Conservation (phyloP, 2,329 filamentous ascomycete genomes). For the Stagonosporopsis cucurbitacearum region DNA sequence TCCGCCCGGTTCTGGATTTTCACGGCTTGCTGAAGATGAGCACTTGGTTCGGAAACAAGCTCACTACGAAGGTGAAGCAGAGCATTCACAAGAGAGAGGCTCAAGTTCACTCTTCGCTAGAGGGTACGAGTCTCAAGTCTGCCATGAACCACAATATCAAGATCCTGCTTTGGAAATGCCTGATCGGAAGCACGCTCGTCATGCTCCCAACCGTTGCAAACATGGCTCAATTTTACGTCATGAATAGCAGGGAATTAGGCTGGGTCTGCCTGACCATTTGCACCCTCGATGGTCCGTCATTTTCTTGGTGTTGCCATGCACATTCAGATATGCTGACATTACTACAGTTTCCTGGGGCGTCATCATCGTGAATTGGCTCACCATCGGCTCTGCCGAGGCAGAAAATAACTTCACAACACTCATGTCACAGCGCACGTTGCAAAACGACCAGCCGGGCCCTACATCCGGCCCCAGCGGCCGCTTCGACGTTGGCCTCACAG, state of each 20-base stretch:
- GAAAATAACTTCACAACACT: conserved; percentile 27
- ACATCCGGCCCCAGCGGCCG: background rate
- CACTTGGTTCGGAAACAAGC: conserved; percentile 2
- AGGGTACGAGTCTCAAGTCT: conserved; percentile 1
- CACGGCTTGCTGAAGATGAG: conserved; percentile 13
- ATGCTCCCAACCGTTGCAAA: conserved; percentile 49
- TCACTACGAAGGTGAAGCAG: conserved; percentile 2
- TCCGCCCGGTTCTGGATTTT: conserved; percentile 34
- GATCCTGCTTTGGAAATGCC: conserved; percentile 32
- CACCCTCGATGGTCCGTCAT: conserved; percentile 46
- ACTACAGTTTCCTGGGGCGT: conserved; percentile 36
- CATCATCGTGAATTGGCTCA: conserved; percentile 41
- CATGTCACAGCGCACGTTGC: conserved; percentile 12
- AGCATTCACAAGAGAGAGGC: conserved; percentile 2
- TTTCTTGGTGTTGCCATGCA: background rate
- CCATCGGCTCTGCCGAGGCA: conserved; percentile 32
- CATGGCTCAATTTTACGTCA: conserved; percentile 39
- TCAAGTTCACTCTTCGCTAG: background rate
- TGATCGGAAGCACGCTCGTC: conserved; percentile 41
- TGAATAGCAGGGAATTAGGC: conserved; percentile 42
- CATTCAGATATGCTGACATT: background rate
- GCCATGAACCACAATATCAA: conserved; percentile 26
- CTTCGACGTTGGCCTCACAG: conserved; percentile 1
- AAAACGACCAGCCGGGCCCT: background rate
- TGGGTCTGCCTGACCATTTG: conserved; percentile 52